Conservation (phyloP, 2,329 filamentous ascomycete genomes). For the Graphilbum ipis-grandicollis region DNA sequence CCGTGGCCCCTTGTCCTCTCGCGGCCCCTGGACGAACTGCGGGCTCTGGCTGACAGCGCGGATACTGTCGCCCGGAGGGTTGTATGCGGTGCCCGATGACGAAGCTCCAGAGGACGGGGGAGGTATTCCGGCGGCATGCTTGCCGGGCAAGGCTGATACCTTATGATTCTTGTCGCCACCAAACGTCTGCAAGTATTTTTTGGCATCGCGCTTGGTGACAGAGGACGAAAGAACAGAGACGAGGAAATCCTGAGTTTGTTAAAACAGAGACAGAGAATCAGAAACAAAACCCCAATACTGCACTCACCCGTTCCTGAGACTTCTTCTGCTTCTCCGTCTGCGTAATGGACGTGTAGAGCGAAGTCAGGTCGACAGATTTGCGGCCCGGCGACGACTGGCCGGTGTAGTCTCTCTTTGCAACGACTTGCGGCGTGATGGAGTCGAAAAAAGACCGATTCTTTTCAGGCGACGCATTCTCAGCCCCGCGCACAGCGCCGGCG, state of each 20-base stretch:
- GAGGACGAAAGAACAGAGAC: slow-evolving; percentile 75
- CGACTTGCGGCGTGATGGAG: background rate
- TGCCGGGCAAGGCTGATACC: slow-evolving; percentile 13
- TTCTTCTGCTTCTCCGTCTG: slow-evolving; percentile 28
- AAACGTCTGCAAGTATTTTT: slow-evolving; percentile 80
- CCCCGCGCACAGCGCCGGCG: background rate
- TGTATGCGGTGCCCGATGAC: background rate
- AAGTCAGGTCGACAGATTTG: slow-evolving; percentile 7
- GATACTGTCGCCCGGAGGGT: slow-evolving; percentile 10
- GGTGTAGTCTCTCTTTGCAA: background rate
- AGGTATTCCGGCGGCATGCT: no score
- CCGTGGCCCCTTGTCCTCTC: slow-evolving; percentile 8
- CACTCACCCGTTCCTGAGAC: slow-evolving; percentile 27
- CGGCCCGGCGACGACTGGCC: background rate
- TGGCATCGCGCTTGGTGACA: slow-evolving; percentile 83
- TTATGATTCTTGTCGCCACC: slow-evolving; percentile 23
- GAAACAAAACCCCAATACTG: background rate
- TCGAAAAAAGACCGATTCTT: background rate
- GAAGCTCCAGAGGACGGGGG: background rate
- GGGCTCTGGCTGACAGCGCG: slow-evolving; percentile 15
- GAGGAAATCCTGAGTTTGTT: slow-evolving; percentile 78
- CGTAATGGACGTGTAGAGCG: slow-evolving; percentile 21
- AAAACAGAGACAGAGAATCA: background rate
- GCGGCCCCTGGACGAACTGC: slow-evolving; percentile 19
- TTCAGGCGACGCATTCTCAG: background rate